Evolutionary conservation across 768 basidiomycete species (phyloP).

Genomic region (Boletellus ananiceps): DNA sequence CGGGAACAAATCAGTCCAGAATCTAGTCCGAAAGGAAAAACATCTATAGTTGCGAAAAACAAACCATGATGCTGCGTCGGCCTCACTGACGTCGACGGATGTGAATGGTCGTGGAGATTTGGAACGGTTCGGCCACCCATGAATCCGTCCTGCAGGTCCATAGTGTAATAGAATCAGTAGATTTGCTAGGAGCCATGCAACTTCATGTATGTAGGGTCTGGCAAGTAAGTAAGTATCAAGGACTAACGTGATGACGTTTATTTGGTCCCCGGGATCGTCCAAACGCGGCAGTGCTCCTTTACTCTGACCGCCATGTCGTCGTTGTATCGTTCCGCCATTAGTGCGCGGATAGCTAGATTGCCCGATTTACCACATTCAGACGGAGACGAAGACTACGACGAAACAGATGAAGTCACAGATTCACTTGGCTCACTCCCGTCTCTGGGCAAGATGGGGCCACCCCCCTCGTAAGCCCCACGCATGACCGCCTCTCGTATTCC

Average conservation of each 20-base stretch:
- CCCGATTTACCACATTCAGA: constrained; percentile 47
- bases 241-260: background rate
- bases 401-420: constrained; percentile 50
- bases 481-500: constrained; percentile 4
- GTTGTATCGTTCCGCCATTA: constrained; percentile 73
- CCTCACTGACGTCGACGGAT: too few species aligned
- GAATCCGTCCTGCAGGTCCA: too few species aligned
- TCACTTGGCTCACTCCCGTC: constrained; percentile 57
- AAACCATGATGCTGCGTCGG: too few species aligned
- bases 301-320: constrained; percentile 48
- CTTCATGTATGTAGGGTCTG: too few species aligned
- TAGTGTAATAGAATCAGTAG: too few species aligned
- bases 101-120: too few species aligned
- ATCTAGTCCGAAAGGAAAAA: too few species aligned
- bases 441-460: constrained; percentile 48
- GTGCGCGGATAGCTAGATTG: constrained; percentile 70
- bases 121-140: too few species aligned
- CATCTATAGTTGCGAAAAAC: too few species aligned
- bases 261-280: background rate
- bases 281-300: background rate
- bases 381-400: constrained; percentile 39
- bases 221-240: too few species aligned
- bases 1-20: too few species aligned
- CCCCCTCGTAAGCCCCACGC: constrained; percentile 50
- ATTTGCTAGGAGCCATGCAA: too few species aligned